Percentiles rank a stretch among this genome's conserved stretches.
These are phyloP conservation scores for Starmera pachycereana DNA, from an alignment of 805 yeast species.

Conservation along the genomic window DNA sequence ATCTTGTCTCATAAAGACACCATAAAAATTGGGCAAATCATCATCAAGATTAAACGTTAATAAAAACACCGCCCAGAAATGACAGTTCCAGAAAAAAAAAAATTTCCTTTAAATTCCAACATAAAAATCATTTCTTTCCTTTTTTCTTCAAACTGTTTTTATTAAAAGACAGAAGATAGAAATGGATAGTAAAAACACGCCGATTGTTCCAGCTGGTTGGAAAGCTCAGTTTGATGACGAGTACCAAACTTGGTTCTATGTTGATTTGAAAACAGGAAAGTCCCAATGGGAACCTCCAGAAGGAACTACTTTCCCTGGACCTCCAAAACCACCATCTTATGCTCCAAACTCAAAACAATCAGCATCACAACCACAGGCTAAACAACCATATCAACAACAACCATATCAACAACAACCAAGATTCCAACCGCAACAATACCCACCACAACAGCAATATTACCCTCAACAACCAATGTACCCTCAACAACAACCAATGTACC, in stretches of 20 bases:
- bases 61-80: no score
- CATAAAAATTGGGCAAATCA: no score
- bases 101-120: no score
- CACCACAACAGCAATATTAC: conserved; percentile 6
- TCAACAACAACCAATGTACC: conserved; percentile 21
- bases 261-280: conserved; percentile 55
- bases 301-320: conserved; percentile 36
- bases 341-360: conserved; percentile 2
- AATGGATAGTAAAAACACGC: conserved; percentile 22
- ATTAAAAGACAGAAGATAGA: no score
- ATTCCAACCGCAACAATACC: conserved; percentile 13
- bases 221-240: conserved; percentile 61
- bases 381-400: conserved; percentile 11
- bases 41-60: no score
- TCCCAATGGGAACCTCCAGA: conserved; percentile 90
- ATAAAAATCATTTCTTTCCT: no score
- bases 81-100: no score
- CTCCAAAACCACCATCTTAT: conserved; percentile 31
- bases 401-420: conserved; percentile 7
- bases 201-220: conserved; percentile 62
- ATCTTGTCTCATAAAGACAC: no score
- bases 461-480: conserved; percentile 10
- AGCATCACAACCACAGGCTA: conserved; percentile 6
- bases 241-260: conserved; percentile 71
- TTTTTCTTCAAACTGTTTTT: no score